A percentile compares a stretch with the other conserved stretches of the same genome.
Conservation (phyloP, 768 basidiomycete species). For the Psilocybe azurescens region DNA sequence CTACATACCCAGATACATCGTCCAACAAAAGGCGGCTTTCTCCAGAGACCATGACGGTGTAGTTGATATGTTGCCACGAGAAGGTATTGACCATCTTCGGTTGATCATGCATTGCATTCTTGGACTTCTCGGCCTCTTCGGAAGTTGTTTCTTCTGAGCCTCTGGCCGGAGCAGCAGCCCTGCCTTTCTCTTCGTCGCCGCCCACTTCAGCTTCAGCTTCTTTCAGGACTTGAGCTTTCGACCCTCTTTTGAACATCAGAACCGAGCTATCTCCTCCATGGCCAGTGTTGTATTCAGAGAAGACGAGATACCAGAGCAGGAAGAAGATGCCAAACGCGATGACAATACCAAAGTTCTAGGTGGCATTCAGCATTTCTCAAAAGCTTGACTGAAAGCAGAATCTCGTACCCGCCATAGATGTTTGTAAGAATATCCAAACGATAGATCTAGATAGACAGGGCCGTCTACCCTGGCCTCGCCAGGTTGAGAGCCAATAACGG, state of each 20-base stretch:
- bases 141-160: slow-evolving; percentile 13
- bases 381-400: background rate
- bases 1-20: slow-evolving; percentile 79
- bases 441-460: slow-evolving; percentile 50
- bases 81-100: slow-evolving; percentile 65
- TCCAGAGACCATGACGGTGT: slow-evolving; percentile 61
- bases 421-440: slow-evolving; percentile 51
- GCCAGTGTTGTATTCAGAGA: slow-evolving; percentile 59
- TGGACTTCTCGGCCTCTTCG: slow-evolving; percentile 26
- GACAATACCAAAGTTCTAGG: slow-evolving; percentile 73
- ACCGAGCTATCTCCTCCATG: slow-evolving; percentile 42
- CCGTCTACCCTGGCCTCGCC: slow-evolving; percentile 71
- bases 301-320: slow-evolving; percentile 56
- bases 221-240: slow-evolving; percentile 36
- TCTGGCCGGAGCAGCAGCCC: slow-evolving; percentile 3
- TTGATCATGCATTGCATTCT: slow-evolving; percentile 42
- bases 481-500: slow-evolving; percentile 65
- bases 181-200: slow-evolving; percentile 40
- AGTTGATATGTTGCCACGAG: slow-evolving; percentile 78
- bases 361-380: background rate
- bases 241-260: slow-evolving; percentile 70
- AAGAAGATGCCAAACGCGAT: slow-evolving; percentile 70
- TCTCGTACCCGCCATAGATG: slow-evolving; percentile 49
- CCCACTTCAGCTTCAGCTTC: slow-evolving; percentile 33
- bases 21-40: slow-evolving; percentile 61